phyloP scores from a whole-genome alignment of 2,329 filamentous ascomycete species.

The Cladophialophora exuberans region DNA sequence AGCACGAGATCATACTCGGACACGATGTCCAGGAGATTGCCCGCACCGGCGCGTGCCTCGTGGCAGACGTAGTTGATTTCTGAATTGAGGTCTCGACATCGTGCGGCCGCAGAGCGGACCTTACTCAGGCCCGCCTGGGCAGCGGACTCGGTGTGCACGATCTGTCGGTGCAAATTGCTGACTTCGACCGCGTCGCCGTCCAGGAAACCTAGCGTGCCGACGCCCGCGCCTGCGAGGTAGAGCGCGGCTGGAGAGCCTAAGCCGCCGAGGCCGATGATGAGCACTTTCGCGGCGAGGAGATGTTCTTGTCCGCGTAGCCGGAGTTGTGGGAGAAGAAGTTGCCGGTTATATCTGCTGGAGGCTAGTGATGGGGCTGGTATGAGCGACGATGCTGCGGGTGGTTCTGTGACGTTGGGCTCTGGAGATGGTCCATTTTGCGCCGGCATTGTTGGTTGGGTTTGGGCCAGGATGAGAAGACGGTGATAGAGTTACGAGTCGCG shows the following conservation, averaged over 20 bases:
- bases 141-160: conserved; percentile 66
- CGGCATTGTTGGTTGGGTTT: no score
- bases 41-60: conserved; percentile 19
- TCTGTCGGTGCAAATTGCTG: conserved; percentile 91
- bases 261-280: conserved; percentile 86
- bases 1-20: conserved; percentile 76
- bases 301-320: conserved; percentile 27
- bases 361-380: conserved; percentile 30
- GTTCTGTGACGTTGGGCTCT: not conserved
- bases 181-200: conserved; percentile 87
- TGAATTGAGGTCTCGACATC: conserved; percentile 29
- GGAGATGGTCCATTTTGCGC: not conserved
- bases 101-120: conserved; percentile 24
- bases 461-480: not conserved
- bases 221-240: conserved; percentile 89
- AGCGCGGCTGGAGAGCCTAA: conserved; percentile 88
- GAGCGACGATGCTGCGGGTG: not conserved
- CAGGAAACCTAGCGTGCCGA: conserved; percentile 80
- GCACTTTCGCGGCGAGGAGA: conserved; percentile 45
- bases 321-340: conserved; percentile 32
- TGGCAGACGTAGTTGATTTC: conserved; percentile 22
- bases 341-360: conserved; percentile 32
- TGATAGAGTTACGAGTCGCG: not conserved
- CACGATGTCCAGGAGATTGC: conserved; percentile 20
- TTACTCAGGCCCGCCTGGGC: conserved; percentile 62